Percentiles rank a stretch among this genome's conserved stretches.
phyloP scores from a whole-genome alignment of 2,329 filamentous ascomycete species.

The Phaeosphaeriaceae sp. region DNA sequence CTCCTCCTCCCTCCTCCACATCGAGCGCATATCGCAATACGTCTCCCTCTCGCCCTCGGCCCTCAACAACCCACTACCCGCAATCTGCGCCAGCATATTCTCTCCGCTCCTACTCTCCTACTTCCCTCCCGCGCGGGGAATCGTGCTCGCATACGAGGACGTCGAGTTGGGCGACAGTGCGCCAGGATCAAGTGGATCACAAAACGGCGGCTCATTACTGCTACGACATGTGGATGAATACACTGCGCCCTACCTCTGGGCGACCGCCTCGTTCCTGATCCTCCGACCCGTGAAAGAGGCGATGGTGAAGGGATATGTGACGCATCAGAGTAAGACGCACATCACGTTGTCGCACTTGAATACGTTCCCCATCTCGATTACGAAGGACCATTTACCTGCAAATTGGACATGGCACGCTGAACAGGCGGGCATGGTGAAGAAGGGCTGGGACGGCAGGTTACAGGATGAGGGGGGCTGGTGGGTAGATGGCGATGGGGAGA shows the following conservation, averaged over 20 bases:
- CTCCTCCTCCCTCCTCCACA: conserved; percentile 66
- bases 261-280: conserved; percentile 85
- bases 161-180: conserved; percentile 59
- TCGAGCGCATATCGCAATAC: conserved; percentile 82
- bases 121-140: conserved; percentile 74
- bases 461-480: conserved; percentile 72
- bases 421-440: conserved; percentile 26
- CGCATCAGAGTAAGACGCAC: conserved; percentile 87
- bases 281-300: conserved; percentile 79
- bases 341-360: conserved; percentile 90
- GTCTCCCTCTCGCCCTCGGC: conserved; percentile 76
- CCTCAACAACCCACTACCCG: conserved; percentile 72
- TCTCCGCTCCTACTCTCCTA: conserved; percentile 79
- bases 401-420: conserved; percentile 75
- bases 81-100: conserved; percentile 76
- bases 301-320: conserved; percentile 80
- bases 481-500: conserved; percentile 72
- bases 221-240: conserved; percentile 67
- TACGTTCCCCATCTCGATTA: conserved; percentile 89
- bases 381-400: conserved; percentile 75
- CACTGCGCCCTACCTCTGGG: conserved; percentile 84
- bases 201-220: conserved; percentile 30
- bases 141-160: conserved; percentile 78
- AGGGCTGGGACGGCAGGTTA: conserved; percentile 34
- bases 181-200: conserved; percentile 53